Evolutionary conservation across 345 rosid species (phyloP), one percentile per base, ranked within the genome.

Genomic region (Dovyalis caffra): DNA sequence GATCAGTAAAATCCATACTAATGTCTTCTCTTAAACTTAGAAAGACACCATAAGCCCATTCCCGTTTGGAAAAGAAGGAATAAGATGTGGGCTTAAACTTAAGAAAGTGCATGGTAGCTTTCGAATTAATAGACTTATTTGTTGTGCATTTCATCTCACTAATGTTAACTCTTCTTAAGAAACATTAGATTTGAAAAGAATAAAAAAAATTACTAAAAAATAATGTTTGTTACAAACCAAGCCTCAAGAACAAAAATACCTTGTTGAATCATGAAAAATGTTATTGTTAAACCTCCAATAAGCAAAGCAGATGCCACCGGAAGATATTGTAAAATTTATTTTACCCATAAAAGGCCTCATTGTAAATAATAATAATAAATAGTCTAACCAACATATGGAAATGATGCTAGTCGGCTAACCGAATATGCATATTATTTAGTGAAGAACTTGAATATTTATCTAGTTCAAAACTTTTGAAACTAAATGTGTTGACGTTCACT

Each of bases 291-390:
- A 57, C 98, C 94, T 81, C 98, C 99, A 16, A 92, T 85, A 5
- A 95, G 56, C 87, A 92, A 78, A 61, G 97, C 95, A 35, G 99
- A 95, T 71, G 99, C 99, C 58, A 91, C 86, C 0, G 99, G 99
- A 66, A 92, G 90, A 86, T 92, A 95, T 98, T 95, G 95, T 82
- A 77, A 56, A 25, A n/a, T 64, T 68, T 51, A 64, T 23, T 67
- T 14, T n/a, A 71, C 12, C 63, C 71, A 35, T 32, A n/a, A 68
- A 60, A 29, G 34, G 23, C 18, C 12, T 71, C 37, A 33, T 63
- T 23, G 31, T 32, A 8, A 38, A 20, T 23, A 32, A 32, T 26
- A 26, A 9, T 26, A 64, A 66, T 26, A 60, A 45, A 33, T 20
- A 14, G 28, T 51, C 49, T 2, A n/a, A 57, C 5, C 12, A 18